These are phyloP conservation scores for Candida insectorum DNA, from an alignment of 805 yeast species.

Conservation along the genomic window DNA sequence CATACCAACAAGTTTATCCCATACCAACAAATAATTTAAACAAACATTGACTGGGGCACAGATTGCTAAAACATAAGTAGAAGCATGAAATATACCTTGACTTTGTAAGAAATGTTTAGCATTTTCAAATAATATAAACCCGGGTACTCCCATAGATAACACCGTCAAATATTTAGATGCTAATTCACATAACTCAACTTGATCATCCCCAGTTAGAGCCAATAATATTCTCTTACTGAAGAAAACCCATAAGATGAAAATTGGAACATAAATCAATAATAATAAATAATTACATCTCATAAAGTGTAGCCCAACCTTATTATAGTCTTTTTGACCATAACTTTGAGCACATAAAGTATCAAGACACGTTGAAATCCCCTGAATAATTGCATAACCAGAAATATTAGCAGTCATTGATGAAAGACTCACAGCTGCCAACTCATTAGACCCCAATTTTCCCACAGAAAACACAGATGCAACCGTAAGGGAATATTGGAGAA, in stretches of 20 bases:
- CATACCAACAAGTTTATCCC: slow-evolving; percentile 52
- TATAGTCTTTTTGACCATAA: slow-evolving; percentile 63
- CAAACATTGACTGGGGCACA: slow-evolving; percentile 76
- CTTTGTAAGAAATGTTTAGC: slow-evolving; percentile 72
- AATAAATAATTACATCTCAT: slow-evolving; percentile 63
- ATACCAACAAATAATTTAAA: slow-evolving; percentile 65
- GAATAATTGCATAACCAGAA: slow-evolving; percentile 69
- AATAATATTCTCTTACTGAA: slow-evolving; percentile 49
- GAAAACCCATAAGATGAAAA: slow-evolving; percentile 59
- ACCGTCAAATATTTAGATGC: slow-evolving; percentile 59
- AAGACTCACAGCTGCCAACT: slow-evolving; percentile 71
- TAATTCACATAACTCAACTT: slow-evolving; percentile 27
- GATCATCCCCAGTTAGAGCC: slow-evolving; percentile 21
- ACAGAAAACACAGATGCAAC: slow-evolving; percentile 77
- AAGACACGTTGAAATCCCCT: slow-evolving; percentile 74
- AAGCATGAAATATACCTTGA: slow-evolving; percentile 78
- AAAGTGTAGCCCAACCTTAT: slow-evolving; percentile 64
- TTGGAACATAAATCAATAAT: slow-evolving; percentile 49
- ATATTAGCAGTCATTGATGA: slow-evolving; percentile 79
- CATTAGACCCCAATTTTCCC: slow-evolving; percentile 67
- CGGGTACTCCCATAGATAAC: slow-evolving; percentile 66
- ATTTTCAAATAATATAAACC: slow-evolving; percentile 67
- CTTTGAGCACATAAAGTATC: slow-evolving; percentile 81
- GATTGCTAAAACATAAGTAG: slow-evolving; percentile 63
- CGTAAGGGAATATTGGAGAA: slow-evolving; percentile 68